A percentile compares a stretch with the other conserved stretches of the same genome.
phyloP scores from a whole-genome alignment of 306 rosid species.

The Cicer chorassanicum region DNA sequence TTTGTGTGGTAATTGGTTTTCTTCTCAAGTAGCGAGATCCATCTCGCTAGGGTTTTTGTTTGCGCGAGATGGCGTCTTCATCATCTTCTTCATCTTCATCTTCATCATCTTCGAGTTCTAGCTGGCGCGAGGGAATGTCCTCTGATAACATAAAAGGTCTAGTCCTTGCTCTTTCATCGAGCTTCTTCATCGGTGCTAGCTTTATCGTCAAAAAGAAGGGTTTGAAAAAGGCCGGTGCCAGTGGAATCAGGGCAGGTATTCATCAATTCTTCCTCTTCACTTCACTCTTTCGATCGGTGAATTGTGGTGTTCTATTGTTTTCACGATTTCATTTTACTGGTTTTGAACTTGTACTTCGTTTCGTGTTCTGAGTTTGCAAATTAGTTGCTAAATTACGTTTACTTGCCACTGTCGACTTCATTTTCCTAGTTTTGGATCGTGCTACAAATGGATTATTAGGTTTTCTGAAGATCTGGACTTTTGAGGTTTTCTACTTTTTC shows the following conservation, averaged over 20 bases:
- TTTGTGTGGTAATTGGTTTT: not conserved
- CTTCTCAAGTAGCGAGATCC: not conserved
- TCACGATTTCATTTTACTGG: not conserved
- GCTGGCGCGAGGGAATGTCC: constrained; percentile 88
- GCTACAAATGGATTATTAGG: not conserved
- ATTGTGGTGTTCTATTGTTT: not conserved
- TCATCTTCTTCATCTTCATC: not conserved
- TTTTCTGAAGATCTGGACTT: constrained; percentile 44
- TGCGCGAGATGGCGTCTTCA: constrained; percentile 45
- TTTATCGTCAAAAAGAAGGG: constrained; percentile 94
- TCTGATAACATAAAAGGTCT: constrained; percentile 80
- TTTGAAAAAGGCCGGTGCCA: constrained; percentile 87
- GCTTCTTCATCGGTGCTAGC: constrained; percentile 87
- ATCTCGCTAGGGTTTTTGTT: constrained; percentile 47
- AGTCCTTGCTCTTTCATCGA: constrained; percentile 79
- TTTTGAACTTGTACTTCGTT: constrained; percentile 3
- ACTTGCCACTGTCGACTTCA: constrained; percentile 28
- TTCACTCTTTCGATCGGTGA: constrained; percentile 23
- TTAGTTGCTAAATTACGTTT: not conserved
- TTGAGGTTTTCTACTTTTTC: constrained; percentile 1
- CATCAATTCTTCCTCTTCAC: not conserved
- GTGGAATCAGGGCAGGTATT: constrained; percentile 87
- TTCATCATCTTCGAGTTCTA: constrained; percentile 41
- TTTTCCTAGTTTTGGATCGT: not conserved
- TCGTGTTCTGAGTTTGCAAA: not conserved